phyloP scores from a whole-genome alignment of 768 basidiomycete genomes.

The Tulasnella sp. region DNA sequence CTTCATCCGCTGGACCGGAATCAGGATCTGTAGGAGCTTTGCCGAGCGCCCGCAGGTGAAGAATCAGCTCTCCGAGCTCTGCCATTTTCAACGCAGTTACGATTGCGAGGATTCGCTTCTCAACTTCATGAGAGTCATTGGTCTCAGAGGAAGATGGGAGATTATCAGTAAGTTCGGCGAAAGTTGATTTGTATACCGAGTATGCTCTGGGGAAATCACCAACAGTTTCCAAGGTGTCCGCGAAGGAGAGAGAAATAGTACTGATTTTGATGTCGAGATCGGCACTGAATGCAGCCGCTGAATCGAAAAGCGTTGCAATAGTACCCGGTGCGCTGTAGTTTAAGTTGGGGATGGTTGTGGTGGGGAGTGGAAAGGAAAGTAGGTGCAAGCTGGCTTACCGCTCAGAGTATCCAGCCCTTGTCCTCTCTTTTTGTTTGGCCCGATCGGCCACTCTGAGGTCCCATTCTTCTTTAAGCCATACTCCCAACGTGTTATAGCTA shows the following conservation, averaged over 20 bases:
- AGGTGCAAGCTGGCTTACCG: neutral
- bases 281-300: neutral
- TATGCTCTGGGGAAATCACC: neutral
- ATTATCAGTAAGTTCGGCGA: neutral
- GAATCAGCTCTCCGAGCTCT: constrained; percentile 21
- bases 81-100: constrained; percentile 23
- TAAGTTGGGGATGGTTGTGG: neutral
- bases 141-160: neutral
- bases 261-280: constrained; percentile 8
- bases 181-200: neutral
- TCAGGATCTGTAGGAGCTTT: neutral
- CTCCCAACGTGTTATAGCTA: constrained; percentile 17
- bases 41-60: neutral
- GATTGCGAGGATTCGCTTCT: constrained; percentile 1
- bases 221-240: constrained; percentile 3
- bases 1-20: constrained; percentile 18
- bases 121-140: neutral
- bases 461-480: constrained; percentile 19
- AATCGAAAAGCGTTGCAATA: neutral
- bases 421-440: constrained; percentile 18
- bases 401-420: neutral
- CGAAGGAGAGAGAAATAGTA: constrained; percentile 18
- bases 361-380: neutral
- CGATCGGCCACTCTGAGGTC: constrained; percentile 16
- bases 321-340: constrained; percentile 13